Base-by-base conservation (phyloP, 2,329 filamentous ascomycete genomes). In the Calycina marina region DNA sequence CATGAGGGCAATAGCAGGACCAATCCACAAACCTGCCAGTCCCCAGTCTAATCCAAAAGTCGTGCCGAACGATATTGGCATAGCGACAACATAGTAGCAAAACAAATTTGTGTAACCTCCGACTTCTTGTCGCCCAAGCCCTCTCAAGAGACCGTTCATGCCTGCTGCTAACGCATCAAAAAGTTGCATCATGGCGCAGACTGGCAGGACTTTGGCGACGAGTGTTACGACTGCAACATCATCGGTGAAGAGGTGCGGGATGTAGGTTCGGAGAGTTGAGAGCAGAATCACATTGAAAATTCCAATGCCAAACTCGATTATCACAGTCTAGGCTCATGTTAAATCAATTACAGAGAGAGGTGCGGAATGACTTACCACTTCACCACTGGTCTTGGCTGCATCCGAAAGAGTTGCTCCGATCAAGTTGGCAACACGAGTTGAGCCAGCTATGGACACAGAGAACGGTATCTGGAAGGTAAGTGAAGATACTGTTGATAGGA, bases 381-480 rank as follows among this genome's bases (percentile, higher is more conserved):
- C 76, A n/a, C 79, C 80, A 1, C 79, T 79, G 3, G 72, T 79
- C 51, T 77, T 83, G 11, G 86, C 86, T 0, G 86, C 80, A 28
- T 77, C 74, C 2, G 82, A 75, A 8, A 94, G 65, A 1, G 77
- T 78, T 0, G 88, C 86, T 6, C 88, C 90, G 40, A 96, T 92
- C 18, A 96, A 61, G 47, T 94, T 96, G 12, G 86, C 88, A 10
- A 94, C 73, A 1, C 88, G 76, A 0, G 88, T 96, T 9, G 79
- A 88, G 0, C 79, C 74, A 3, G 88, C 86, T 36, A 96, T 88
- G 18, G 78, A 82, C 38, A 94, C 70, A 0, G 88, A 82, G 59
- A 96, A 96, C 0, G 88, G 85, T 30, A 96, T 76, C 55, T 93
- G 84, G 60, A 85, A 96, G 0, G 81, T 83, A 14, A 93, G 72